A percentile compares a stretch with the other conserved stretches of the same genome.
phyloP scores from a whole-genome alignment of 495 filamentous ascomycete genomes.

The Pseudotulostoma volvatum region DNA sequence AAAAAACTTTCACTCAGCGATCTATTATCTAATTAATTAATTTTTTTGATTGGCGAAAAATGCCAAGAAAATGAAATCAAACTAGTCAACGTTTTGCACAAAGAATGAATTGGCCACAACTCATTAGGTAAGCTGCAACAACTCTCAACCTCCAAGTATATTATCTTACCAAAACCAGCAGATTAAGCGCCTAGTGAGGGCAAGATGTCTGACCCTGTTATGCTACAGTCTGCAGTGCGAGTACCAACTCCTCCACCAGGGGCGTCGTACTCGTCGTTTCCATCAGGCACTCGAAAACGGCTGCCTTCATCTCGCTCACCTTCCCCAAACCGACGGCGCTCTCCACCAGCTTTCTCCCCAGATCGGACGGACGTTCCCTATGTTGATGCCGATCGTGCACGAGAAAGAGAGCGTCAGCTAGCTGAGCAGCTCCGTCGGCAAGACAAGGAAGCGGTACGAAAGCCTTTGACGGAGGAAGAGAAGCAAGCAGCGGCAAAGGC shows the following conservation, averaged over 20 bases:
- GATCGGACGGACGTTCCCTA: slow-evolving; percentile 26
- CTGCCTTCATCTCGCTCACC: slow-evolving; percentile 47
- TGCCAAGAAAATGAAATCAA: too few relatives aligned
- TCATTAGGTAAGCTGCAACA: too few relatives aligned
- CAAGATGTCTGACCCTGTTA: slow-evolving; percentile 30
- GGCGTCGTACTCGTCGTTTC: slow-evolving; percentile 26
- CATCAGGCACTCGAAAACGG: slow-evolving; percentile 40
- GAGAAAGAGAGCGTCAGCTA: slow-evolving; percentile 47
- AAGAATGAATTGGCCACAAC: too few relatives aligned
- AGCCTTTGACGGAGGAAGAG: slow-evolving; percentile 60
- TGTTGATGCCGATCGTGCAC: slow-evolving; percentile 37
- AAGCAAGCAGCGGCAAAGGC: slow-evolving; percentile 71
- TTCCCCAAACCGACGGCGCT: slow-evolving; percentile 44
- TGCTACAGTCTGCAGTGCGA: slow-evolving; percentile 50
- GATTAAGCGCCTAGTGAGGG: too few relatives aligned
- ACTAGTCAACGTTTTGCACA: too few relatives aligned
- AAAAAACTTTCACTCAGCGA: too few relatives aligned
- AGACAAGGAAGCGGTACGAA: slow-evolving; percentile 35
- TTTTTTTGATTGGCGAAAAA: too few relatives aligned
- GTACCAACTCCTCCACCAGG: slow-evolving; percentile 48
- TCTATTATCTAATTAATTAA: too few relatives aligned
- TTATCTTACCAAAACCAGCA: too few relatives aligned
- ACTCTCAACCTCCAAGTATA: too few relatives aligned
- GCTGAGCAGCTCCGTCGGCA: slow-evolving; percentile 40
- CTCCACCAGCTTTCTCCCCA: slow-evolving; percentile 27